Evolutionary conservation across 2,329 filamentous ascomycete species (phyloP).

Genomic region (Dryadomyces quercus-mongolicae): DNA sequence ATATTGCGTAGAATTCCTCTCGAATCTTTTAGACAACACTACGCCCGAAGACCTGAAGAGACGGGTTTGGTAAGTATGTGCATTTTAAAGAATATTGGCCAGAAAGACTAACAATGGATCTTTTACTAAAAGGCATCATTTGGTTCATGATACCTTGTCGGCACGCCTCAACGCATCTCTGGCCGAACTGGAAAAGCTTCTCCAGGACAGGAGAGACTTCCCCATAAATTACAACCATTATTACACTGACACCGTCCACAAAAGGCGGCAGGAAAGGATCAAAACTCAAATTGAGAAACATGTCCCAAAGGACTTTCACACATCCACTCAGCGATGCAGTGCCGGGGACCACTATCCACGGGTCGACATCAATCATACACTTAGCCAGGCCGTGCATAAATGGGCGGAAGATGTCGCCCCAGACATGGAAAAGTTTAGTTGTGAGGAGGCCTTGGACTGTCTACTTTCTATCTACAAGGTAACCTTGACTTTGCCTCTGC

Average conservation of each 20-base stretch:
- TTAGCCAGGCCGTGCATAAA: background rate
- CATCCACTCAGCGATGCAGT: background rate
- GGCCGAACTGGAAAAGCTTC: background rate
- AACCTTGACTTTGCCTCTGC: background rate
- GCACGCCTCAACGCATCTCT: background rate
- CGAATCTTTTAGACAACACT: background rate
- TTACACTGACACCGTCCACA: background rate
- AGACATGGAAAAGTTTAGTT: background rate
- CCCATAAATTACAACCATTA: background rate
- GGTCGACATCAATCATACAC: background rate
- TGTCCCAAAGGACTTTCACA: background rate
- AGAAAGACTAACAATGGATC: background rate
- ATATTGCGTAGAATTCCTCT: background rate
- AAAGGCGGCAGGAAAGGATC: background rate
- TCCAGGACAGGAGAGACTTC: background rate
- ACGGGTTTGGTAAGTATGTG: background rate
- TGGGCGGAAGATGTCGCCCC: background rate
- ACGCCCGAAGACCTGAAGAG: background rate
- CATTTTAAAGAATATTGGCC: background rate
- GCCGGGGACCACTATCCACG: background rate
- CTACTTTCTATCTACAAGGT: background rate
- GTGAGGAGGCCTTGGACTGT: background rate
- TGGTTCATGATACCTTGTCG: background rate
- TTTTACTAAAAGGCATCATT: too few relatives aligned
- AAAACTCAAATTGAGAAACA: background rate